Evolutionary conservation across 805 yeast species (phyloP), one percentile per base, ranked within the genome.

Genomic region (Maudiozyma barnettii): DNA sequence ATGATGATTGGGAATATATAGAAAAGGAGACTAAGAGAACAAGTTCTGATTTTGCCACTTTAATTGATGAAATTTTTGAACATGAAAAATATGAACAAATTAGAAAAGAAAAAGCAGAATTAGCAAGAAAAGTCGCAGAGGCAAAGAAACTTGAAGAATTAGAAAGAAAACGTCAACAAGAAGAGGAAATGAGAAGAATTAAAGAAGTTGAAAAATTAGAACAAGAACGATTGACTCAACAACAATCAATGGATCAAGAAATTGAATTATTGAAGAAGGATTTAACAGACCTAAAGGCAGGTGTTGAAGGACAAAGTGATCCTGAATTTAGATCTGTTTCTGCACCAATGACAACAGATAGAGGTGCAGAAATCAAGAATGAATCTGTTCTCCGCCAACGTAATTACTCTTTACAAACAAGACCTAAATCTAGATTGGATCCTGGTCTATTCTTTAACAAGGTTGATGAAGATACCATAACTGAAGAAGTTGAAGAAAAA

Each of bases 21-120:
- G 85, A 82, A 56, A 79, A 76, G 56, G 86, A 80, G 60, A 81
- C 88, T 5, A 82, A 77, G 64, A 73, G 93, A 64, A 82, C 90
- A 1, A 79, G 86, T 35, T 80, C 86, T 14, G 84, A 84, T 51
- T 84, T 84, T 69, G 93, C 89, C 12, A 76, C 84, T 2, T 68
- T 84, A 39, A 82, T 88, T 69, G 91, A 84, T 66, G 80, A 78
- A 63, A 78, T 84, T 49, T 84, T 84, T 70, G 83, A 78, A 56
- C 84, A 82, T 62, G 89, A 82, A 57, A 75, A 74, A 53, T 78
- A 73, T 45, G 84, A 79, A 50, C 80, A 76, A 58, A 66, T 73
- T 54, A 77, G 73, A 74, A 72, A 63, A 49, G 72, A 66, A 39
- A 60, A 60, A 45, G 78, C 75, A 57, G 80, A 78, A 30, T 45